phyloP scores from a whole-genome alignment of 768 basidiomycete genomes.

The Leccinum incarnatum region DNA sequence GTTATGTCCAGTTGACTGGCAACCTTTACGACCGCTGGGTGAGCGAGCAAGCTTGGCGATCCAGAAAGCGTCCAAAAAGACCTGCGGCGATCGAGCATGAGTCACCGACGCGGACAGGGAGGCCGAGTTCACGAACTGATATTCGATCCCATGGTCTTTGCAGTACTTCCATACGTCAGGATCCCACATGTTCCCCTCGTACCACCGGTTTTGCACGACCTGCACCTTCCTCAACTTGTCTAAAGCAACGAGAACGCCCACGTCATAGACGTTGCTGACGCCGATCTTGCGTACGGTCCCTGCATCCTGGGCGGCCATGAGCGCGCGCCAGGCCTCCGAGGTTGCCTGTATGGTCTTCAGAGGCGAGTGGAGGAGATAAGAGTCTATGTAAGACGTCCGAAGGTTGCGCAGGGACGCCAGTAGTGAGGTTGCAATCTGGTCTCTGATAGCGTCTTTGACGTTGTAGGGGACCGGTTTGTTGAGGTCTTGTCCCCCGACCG shows the following conservation, averaged over 20 bases:
- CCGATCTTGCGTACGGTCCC: constrained; percentile 67
- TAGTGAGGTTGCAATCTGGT: constrained; percentile 65
- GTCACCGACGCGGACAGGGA: background rate
- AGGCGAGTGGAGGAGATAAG: constrained; percentile 78
- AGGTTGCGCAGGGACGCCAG: constrained; percentile 65
- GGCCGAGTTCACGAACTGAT: constrained; percentile 51
- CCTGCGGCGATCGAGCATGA: constrained; percentile 33
- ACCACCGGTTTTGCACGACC: constrained; percentile 85
- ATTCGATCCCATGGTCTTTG: constrained; percentile 57
- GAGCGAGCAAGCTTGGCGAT: constrained; percentile 59
- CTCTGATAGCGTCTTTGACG: constrained; percentile 45
- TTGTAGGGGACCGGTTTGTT: constrained; percentile 74
- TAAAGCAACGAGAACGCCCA: constrained; percentile 50
- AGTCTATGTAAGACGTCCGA: constrained; percentile 70
- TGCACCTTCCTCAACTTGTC: constrained; percentile 55
- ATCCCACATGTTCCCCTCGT: constrained; percentile 78
- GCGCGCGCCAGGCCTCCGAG: constrained; percentile 63
- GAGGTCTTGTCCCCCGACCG: constrained; percentile 68
- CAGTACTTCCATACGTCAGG: constrained; percentile 63
- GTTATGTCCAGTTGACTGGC: constrained; percentile 51
- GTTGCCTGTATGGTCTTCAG: constrained; percentile 56
- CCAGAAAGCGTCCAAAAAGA: constrained; percentile 88
- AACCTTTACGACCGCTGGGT: constrained; percentile 45
- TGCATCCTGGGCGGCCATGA: constrained; percentile 60
- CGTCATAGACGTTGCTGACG: constrained; percentile 76